Base-by-base conservation (phyloP, 1,139 yeast species). In the Saccharomyces pastorianus region DNA sequence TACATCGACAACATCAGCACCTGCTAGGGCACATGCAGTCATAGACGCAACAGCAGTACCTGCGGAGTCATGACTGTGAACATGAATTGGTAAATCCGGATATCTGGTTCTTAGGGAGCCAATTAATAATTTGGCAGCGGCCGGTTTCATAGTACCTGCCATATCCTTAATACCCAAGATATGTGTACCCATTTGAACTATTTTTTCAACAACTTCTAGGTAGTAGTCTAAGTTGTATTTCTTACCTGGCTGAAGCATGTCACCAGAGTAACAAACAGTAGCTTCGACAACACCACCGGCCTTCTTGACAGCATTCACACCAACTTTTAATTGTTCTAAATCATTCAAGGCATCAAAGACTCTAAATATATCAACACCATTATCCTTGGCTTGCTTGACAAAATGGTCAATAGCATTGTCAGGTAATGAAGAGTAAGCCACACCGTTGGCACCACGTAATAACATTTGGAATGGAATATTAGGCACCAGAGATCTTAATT, bases 241-340 rank as follows among this genome's bases (percentile, higher is more conserved):
- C 83, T 93, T 93, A 64, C 93, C 91, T 51, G 90, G 88, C 74
- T 85, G 83, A 67, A 93, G 78, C 99, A 93, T 93, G 73, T 93
- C 99, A 75, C 99, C 99, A 47, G 97, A 89, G 78, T 93, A 95
- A 78, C 99, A 93, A 59, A 93, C 84, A 48, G 99, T 93, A 53
- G 99, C 96, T 76, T 93, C 99, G 59, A 93, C 95, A 53, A 95
- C 98, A 76, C 98, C 99, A 56, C 97, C 97, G 50, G 98, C 98
- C 74, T 90, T 90, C 77, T 84, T 88, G 59, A 91, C 99, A 26
- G 99, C 99, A 67, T 88, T 95, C 54, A 93, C 91, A 76, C 99
- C 99, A 58, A 93, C 99, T 75, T 86, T 84, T 72, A 93, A 82
- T 77, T 95, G 99, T 54, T 91, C 98, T 65, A 95, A 78, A 72